Percentiles rank a stretch among this genome's conserved stretches.
These are phyloP conservation scores for Ganoderma lingzhi DNA, from an alignment of 1,284 basidiomycete genomes.

Conservation along the genomic window DNA sequence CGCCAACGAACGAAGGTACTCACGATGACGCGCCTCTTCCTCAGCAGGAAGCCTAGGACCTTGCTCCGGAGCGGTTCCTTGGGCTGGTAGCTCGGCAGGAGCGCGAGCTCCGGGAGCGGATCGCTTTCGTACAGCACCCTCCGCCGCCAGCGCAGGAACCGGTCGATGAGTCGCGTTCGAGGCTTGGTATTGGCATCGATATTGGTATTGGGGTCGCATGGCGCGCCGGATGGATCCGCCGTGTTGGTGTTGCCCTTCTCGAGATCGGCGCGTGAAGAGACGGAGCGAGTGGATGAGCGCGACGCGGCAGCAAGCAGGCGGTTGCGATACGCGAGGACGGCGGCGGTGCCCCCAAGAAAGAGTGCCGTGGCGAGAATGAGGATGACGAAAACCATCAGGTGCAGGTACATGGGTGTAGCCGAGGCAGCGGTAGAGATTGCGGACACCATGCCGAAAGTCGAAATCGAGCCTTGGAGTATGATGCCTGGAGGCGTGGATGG, in stretches of 20 bases:
- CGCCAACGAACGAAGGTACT: neutral
- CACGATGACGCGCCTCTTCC: conserved; percentile 10
- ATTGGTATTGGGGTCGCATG: no score
- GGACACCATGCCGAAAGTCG: neutral
- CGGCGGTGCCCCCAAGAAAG: neutral
- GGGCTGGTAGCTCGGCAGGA: conserved; percentile 3
- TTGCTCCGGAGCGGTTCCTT: neutral
- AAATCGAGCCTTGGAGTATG: neutral
- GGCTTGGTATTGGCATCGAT: neutral
- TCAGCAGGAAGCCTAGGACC: conserved; percentile 1
- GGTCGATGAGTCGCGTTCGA: neutral
- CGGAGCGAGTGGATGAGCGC: neutral
- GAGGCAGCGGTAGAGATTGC: neutral
- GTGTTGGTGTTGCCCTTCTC: neutral
- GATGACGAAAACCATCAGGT: conserved; percentile 5
- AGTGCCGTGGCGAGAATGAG: conserved; percentile 1
- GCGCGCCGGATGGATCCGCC: no score
- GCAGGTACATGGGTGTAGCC: neutral
- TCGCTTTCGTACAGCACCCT: conserved; percentile 7
- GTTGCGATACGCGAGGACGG: conserved; percentile 2
- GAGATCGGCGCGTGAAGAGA: neutral
- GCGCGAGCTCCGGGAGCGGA: conserved; percentile 9
- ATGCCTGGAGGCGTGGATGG: neutral
- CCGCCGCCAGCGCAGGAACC: conserved; percentile 5
- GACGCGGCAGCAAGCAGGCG: neutral